Base-by-base conservation (phyloP, 345 rosid species). In the Litchi chinensis region DNA sequence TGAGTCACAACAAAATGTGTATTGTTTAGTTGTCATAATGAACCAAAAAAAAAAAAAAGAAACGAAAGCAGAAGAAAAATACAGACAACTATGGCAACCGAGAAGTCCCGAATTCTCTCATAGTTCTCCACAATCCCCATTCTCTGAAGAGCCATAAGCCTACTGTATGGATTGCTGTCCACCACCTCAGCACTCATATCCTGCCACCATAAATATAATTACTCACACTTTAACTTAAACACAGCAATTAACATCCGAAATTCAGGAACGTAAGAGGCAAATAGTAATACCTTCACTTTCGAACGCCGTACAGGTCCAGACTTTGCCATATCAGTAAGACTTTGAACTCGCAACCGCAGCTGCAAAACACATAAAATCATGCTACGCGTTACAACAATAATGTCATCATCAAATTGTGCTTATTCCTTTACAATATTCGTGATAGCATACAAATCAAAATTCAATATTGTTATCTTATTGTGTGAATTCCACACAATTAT, bases 141-240 rank as follows among this genome's bases (percentile, higher is more conserved):
- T 77, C 97, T 87, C 81, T 96, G 99, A 80, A 96, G 99, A 21
- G 99, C 99, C 99, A 96, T 96, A 32, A 93, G 97, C 88, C 99
- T 89, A 80, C 99, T 93, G 76, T 95, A 95, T 68, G 99, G 99
- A 85, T 95, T 95, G 83, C 94, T 92, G 82, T 95, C 98, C 52
- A 95, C 95, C 81, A 95, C 99, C 87, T 92, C 97, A 5, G 97
- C 91, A 85, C 99, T 95, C 91, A 92, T 83, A 81, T 93, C 99
- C 99, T 95, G 90, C 73, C 82, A 85, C 67, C 79, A 16, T 13
- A 26, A 26, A 26, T 26, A 26, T 26, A 4, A 43, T 66, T 65
- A 72, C 18, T 63, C 32, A 40, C 56, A 70, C 26, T 24, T 43
- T 50, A 79, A 59, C 37, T 7, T 57, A 26, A 48, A 44, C 0